A percentile compares a stretch with the other conserved stretches of the same genome.
Conservation (phyloP, 2,329 filamentous ascomycete species). For the Nothophoma quercina region DNA sequence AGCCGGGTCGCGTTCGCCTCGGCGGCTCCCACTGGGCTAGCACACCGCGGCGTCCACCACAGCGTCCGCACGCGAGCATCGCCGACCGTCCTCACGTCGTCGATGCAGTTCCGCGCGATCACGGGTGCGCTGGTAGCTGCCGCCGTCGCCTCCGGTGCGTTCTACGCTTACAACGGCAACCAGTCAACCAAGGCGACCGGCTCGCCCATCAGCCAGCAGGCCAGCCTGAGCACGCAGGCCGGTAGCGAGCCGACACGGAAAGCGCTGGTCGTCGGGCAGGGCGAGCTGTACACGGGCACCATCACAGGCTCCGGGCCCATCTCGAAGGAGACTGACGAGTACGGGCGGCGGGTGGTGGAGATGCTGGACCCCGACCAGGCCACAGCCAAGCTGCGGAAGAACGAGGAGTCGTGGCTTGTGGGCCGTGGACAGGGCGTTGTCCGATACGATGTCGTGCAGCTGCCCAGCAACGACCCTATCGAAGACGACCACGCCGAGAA, state of each 20-base stretch:
- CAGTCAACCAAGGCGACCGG: conserved; percentile 27
- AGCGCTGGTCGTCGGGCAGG: conserved; percentile 87
- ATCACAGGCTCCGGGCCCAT: conserved; percentile 86
- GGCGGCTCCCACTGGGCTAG: conserved; percentile 53
- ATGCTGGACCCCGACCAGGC: conserved; percentile 97
- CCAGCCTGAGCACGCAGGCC: conserved; percentile 43
- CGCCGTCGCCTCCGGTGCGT: conserved; percentile 75
- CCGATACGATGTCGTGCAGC: conserved; percentile 91
- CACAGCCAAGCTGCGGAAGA: conserved; percentile 84
- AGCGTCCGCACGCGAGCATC: conserved; percentile 47
- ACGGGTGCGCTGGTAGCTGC: conserved; percentile 72
- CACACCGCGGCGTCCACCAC: conserved; percentile 56
- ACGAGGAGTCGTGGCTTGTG: conserved; percentile 91
- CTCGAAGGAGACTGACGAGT: conserved; percentile 85
- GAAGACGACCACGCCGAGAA: conserved; percentile 99
- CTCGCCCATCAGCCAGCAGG: conserved; percentile 37
- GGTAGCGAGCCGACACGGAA: conserved; percentile 62
- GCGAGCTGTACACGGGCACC: conserved; percentile 87
- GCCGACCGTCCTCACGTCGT: conserved; percentile 64
- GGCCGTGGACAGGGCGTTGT: conserved; percentile 90
- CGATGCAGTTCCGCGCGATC: conserved; percentile 78
- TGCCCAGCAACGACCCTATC: conserved; percentile 96
- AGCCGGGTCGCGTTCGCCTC: conserved; percentile 44
- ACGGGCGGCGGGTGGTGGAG: conserved; percentile 85
- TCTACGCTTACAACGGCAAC: conserved; percentile 71